A percentile compares a stretch with the other conserved stretches of the same genome.
Conservation (phyloP, 2,329 filamentous ascomycete genomes). For the Exophiala bonariae region DNA sequence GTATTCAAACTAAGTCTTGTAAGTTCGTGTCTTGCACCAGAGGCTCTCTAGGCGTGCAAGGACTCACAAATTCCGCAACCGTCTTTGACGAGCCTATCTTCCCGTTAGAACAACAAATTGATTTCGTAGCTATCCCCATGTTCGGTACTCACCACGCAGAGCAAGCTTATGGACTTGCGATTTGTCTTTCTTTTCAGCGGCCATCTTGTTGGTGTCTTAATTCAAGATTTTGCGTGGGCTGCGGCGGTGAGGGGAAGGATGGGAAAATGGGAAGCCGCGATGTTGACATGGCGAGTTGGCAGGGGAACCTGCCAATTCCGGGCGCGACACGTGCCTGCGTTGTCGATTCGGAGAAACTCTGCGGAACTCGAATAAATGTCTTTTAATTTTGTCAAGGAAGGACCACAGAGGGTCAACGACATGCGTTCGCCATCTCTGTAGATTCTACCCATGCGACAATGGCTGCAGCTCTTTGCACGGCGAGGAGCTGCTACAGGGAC, state of each 20-base stretch:
- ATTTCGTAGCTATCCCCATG: too few species aligned
- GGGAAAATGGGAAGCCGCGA: too few species aligned
- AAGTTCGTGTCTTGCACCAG: conserved; percentile 13
- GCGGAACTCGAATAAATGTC: too few species aligned
- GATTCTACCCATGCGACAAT: conserved; percentile 28
- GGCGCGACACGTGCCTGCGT: too few species aligned
- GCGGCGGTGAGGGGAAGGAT: conserved; percentile 1
- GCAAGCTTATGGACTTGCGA: conserved; percentile 95
- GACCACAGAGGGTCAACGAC: too few species aligned
- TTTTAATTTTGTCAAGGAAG: too few species aligned
- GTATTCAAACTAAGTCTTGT: conserved; percentile 72
- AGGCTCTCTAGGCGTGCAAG: neutral
- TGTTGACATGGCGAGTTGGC: conserved; percentile 18
- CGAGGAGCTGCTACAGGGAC: conserved; percentile 26
- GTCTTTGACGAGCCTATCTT: conserved; percentile 70
- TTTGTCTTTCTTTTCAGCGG: conserved; percentile 57
- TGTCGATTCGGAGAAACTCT: too few species aligned
- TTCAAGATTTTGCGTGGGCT: neutral
- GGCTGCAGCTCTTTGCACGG: conserved; percentile 28
- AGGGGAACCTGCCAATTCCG: too few species aligned
- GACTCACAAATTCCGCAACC: conserved; percentile 88
- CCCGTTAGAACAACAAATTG: neutral
- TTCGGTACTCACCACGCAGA: conserved; percentile 48
- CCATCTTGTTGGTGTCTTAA: conserved; percentile 23
- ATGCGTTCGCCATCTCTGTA: too few species aligned